These are phyloP conservation scores for Jacaranda copaia DNA, from an alignment of 257 asterid species.

Conservation along the genomic window DNA sequence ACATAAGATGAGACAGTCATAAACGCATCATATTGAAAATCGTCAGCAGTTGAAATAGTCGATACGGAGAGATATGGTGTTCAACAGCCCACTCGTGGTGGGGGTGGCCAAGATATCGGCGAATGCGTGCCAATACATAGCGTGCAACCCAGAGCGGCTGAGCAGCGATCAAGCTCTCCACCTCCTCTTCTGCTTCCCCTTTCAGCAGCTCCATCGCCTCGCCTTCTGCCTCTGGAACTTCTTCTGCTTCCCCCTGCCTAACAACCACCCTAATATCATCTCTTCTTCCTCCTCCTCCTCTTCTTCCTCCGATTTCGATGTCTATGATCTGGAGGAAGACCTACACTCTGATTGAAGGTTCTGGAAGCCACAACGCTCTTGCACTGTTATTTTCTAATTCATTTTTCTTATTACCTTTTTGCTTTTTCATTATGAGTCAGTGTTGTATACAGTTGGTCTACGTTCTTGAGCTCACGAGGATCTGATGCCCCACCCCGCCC, in stretches of 20 bases:
- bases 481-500: conserved; percentile 21
- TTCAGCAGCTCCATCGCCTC: conserved; percentile 74
- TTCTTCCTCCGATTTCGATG: conserved; percentile 39
- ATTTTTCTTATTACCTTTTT: background rate
- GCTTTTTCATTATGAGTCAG: too few species aligned
- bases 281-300: conserved; percentile 48
- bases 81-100: conserved; percentile 64
- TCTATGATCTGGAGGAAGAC: conserved; percentile 47
- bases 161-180: conserved; percentile 71
- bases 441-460: background rate
- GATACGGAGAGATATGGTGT: conserved; percentile 57
- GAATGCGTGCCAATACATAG: conserved; percentile 72
- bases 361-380: background rate
- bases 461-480: background rate
- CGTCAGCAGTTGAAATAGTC: background rate
- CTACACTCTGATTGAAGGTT: conserved; percentile 53
- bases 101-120: conserved; percentile 79
- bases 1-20: background rate
- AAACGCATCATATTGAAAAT: background rate
- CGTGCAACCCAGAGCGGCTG: conserved; percentile 80
- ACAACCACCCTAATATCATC: conserved; percentile 26
- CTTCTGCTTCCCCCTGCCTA: conserved; percentile 68
- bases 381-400: conserved; percentile 2
- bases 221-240: conserved; percentile 73
- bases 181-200: conserved; percentile 82